Evolutionary conservation across 371 early-diverging fungal genomes (phyloP).

Genomic region (Nematocida minor): DNA sequence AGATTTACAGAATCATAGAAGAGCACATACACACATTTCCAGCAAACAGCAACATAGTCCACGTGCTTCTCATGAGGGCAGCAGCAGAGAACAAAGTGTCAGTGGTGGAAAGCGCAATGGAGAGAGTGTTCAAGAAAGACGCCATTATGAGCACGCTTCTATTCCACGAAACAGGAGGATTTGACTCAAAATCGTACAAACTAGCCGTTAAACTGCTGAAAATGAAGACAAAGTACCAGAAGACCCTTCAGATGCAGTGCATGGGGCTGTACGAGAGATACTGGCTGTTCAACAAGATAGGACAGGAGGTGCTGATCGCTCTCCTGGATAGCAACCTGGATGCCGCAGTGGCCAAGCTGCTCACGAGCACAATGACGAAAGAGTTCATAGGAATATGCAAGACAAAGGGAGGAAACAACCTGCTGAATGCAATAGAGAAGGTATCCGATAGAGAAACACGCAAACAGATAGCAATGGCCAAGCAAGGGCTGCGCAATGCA

Average conservation of each 20-base stretch:
- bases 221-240: slow-evolving; percentile 9
- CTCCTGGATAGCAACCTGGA: background rate
- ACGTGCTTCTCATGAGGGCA: background rate
- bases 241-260: slow-evolving; percentile 15
- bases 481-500: background rate
- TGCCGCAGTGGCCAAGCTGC: background rate
- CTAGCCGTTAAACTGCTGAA: slow-evolving; percentile 17
- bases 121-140: background rate
- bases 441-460: background rate
- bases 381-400: slow-evolving; percentile 24
- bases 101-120: slow-evolving; percentile 8
- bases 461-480: background rate
- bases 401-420: slow-evolving; percentile 11
- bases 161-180: slow-evolving; percentile 36
- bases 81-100: background rate
- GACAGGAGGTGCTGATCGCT: slow-evolving; percentile 21
- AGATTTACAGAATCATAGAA: background rate
- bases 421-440: slow-evolving; percentile 4
- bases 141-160: slow-evolving; percentile 11
- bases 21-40: background rate
- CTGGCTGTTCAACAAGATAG: slow-evolving; percentile 46
- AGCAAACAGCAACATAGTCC: slow-evolving; percentile 51
- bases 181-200: slow-evolving; percentile 40
- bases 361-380: slow-evolving; percentile 13
- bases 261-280: slow-evolving; percentile 35